A percentile compares a stretch with the other conserved stretches of the same genome.
Evolutionary conservation across 2,329 filamentous ascomycete species (phyloP).

Genomic region (Pseudocercospora eumusae): DNA sequence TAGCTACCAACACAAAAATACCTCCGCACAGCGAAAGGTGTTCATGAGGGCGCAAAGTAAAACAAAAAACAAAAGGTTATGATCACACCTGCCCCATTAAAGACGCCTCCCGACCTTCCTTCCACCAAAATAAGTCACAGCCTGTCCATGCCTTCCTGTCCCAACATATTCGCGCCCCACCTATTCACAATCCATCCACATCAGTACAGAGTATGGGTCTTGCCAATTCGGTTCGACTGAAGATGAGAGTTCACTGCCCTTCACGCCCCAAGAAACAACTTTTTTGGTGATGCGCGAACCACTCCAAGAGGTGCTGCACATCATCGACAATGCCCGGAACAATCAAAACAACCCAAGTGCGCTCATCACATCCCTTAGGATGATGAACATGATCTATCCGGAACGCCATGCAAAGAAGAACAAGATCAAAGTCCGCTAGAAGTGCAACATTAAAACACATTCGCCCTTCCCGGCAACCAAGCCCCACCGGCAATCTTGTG

Average conservation of each 20-base stretch:
- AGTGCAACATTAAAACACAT: constrained; percentile 30
- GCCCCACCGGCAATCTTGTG: not conserved
- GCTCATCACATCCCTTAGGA: constrained; percentile 15
- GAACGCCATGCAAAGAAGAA: constrained; percentile 27
- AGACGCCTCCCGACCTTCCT: constrained; percentile 1
- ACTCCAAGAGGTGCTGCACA: not conserved
- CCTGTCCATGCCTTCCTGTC: not conserved
- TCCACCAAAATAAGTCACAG: not conserved
- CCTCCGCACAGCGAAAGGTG: not conserved
- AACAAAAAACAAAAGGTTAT: too few relatives aligned
- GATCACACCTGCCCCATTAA: not conserved
- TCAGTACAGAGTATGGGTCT: constrained; percentile 12
- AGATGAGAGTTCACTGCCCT: constrained; percentile 4
- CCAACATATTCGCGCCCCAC: not conserved
- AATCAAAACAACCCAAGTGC: constrained; percentile 2
- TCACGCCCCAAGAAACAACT: constrained; percentile 7
- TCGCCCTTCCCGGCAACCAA: constrained; percentile 4
- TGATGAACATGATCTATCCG: constrained; percentile 23
- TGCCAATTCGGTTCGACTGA: constrained; percentile 7
- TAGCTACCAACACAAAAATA: not conserved
- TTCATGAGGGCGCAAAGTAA: not conserved
- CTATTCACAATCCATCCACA: constrained; percentile 18
- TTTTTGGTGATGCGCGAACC: constrained; percentile 16
- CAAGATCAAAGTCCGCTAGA: constrained; percentile 26
- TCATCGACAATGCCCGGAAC: constrained; percentile 1